Base-by-base conservation (phyloP, 2,329 filamentous ascomycete genomes). In the Nothophoma quercina region DNA sequence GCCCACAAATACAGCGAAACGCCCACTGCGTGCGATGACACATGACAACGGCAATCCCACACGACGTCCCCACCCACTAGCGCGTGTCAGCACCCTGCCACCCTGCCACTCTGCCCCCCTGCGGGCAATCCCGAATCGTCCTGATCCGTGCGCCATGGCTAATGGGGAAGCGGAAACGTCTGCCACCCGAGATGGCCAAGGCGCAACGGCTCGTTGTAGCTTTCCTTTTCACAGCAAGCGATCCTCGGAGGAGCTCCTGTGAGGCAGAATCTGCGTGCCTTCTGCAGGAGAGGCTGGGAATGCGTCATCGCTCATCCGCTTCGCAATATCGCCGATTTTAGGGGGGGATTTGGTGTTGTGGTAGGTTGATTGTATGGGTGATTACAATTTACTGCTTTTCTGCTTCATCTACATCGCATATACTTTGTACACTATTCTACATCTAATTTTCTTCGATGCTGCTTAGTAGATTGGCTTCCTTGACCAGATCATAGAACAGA, bases 401-500 rank as follows among this genome's bases (percentile, higher is more conserved):
- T 30, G 26, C 33, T 44, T 32, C 21, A 36, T 33, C 33, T 44
- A 39, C 21, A 32, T 6, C 8, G 2, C n/a, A 15, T 16, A 5
- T 21, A 13, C 10, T 23, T 26, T 49, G 13, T 10, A n/a, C 21
- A 18, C 4, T 30, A n/a, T 19, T 29, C 16, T 40, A 25, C 23
- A 23, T 2, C 26, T 42, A 42, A 19, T 36, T 52, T 9, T 26
- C 36, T 18, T 70, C 67, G 4, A 70, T 44, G 2, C 58, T 55
- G 29, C 58, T 65, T 1, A 88, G 76, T 55, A 99, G 79, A 32
- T 93, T 93, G 4, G 93, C 90, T 78, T 99, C 93, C 77, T 88
- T 93, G 56, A 97, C 95, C 39, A 99, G 80, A 51, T 93, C 88
- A 76, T 95, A 91, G 74, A 99, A 99, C 43, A 90, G 76, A 2